Evolutionary conservation across 2,329 filamentous ascomycete species (phyloP).

Genomic region (Didymella pomorum): DNA sequence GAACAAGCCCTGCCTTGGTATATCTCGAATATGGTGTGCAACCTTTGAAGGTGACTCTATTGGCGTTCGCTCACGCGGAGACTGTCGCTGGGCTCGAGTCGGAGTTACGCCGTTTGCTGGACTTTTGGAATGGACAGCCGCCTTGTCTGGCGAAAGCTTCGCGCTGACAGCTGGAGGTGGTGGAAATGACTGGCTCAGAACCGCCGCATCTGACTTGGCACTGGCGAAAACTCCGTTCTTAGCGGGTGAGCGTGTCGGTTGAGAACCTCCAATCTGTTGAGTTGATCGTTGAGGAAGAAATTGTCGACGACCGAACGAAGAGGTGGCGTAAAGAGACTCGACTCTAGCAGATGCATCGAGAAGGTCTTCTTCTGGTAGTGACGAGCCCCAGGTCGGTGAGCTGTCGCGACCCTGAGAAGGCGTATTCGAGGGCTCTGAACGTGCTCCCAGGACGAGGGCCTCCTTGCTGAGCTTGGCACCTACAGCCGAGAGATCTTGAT

Average conservation of each 20-base stretch:
- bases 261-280: background rate
- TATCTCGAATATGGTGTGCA: constrained; percentile 36
- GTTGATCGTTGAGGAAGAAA: background rate
- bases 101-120: background rate
- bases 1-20: constrained; percentile 43
- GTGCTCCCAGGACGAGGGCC: constrained; percentile 9
- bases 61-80: background rate
- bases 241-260: background rate
- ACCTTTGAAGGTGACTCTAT: constrained; percentile 29
- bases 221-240: background rate
- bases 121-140: background rate
- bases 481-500: constrained; percentile 22
- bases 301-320: background rate
- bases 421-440: constrained; percentile 5
- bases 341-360: constrained; percentile 23
- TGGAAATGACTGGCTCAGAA: constrained; percentile 7
- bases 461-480: constrained; percentile 16
- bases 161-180: background rate
- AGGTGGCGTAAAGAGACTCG: constrained; percentile 12
- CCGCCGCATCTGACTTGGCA: background rate
- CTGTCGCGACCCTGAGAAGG: constrained; percentile 29
- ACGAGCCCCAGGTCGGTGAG: constrained; percentile 38
- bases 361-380: constrained; percentile 34
- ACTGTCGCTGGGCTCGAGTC: background rate
- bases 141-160: background rate